phyloP scores from a whole-genome alignment of 2,329 filamentous ascomycete genomes.

The Sordariomycetes sp. region DNA sequence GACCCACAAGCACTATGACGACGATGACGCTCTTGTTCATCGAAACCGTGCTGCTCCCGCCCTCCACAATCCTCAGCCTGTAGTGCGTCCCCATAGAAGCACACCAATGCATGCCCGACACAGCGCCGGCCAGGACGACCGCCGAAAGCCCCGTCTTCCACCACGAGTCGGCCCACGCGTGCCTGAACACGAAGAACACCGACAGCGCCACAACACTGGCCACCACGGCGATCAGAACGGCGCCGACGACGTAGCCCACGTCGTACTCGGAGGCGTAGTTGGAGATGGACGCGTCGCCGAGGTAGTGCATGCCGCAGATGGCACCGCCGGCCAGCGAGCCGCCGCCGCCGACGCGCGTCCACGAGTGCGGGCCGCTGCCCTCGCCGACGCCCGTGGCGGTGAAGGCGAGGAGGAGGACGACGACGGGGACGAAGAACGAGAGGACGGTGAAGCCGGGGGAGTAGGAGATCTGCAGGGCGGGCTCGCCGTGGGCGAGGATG shows the following conservation, averaged over 20 bases:
- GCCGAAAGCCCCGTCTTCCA: conserved; percentile 63
- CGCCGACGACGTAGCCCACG: conserved; percentile 50
- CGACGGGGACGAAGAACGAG: conserved; percentile 70
- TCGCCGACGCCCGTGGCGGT: conserved; percentile 51
- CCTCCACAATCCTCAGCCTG: conserved; percentile 36
- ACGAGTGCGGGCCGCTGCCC: conserved; percentile 35
- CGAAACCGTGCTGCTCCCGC: conserved; percentile 31
- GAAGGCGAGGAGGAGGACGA: conserved; percentile 65
- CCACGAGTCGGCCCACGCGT: conserved; percentile 68
- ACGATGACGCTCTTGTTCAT: conserved; percentile 37
- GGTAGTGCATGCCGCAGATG: conserved; percentile 79
- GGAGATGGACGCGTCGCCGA: conserved; percentile 72
- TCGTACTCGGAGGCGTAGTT: conserved; percentile 63
- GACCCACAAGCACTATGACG: conserved; percentile 56
- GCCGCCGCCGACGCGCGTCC: conserved; percentile 48
- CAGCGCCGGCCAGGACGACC: conserved; percentile 57
- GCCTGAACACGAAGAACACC: conserved; percentile 68
- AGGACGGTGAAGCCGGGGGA: conserved; percentile 60
- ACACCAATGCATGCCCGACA: conserved; percentile 84
- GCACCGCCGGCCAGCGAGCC: conserved; percentile 63
- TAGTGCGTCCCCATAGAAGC: conserved; percentile 64
- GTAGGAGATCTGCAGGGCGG: conserved; percentile 62
- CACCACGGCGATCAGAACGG: conserved; percentile 60
- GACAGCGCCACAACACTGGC: conserved; percentile 61
- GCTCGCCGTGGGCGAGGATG: conserved; percentile 51